Evolutionary conservation across 352 stramenopile genomes (phyloP).

Genomic region (Phytopythium kandeliae): DNA sequence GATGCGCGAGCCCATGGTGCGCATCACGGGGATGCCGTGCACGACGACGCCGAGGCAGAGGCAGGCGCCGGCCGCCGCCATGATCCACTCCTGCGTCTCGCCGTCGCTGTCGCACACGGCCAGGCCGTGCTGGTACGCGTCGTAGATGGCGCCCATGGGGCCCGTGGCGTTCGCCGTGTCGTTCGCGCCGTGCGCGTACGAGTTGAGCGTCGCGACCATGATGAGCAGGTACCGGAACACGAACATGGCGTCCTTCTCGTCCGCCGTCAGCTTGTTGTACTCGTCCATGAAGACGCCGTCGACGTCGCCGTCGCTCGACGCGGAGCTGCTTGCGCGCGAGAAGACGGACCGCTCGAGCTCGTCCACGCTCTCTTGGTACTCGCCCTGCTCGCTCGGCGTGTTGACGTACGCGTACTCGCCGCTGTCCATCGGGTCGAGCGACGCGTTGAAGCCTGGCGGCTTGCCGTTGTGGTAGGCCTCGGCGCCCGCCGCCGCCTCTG

Average conservation of each 20-base stretch:
- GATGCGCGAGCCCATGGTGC: conserved; percentile 39
- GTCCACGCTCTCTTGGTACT: conserved; percentile 1
- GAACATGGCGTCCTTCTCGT: conserved; percentile 31
- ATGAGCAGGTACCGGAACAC: conserved; percentile 64
- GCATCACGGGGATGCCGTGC: conserved; percentile 69
- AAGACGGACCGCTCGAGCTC: conserved; percentile 4
- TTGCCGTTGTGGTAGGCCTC: neutral
- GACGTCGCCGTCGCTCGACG: neutral
- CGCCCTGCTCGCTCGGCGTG: conserved; percentile 9
- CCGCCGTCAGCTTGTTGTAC: conserved; percentile 18
- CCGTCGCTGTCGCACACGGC: conserved; percentile 8
- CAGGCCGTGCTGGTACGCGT: conserved; percentile 39
- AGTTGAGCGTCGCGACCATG: conserved; percentile 59
- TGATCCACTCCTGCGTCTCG: conserved; percentile 44
- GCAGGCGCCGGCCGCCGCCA: conserved; percentile 42
- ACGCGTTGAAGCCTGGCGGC: neutral
- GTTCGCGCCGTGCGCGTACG: conserved; percentile 76
- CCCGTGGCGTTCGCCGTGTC: conserved; percentile 76
- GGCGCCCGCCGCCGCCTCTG: neutral
- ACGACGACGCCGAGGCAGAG: conserved; percentile 36
- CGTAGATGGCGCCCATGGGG: conserved; percentile 47
- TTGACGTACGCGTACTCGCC: conserved; percentile 5
- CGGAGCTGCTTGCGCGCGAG: conserved; percentile 1
- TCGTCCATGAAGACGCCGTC: conserved; percentile 8
- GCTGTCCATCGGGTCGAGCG: neutral